phyloP scores from a whole-genome alignment of 768 basidiomycete species.

The Boletales sp. region DNA sequence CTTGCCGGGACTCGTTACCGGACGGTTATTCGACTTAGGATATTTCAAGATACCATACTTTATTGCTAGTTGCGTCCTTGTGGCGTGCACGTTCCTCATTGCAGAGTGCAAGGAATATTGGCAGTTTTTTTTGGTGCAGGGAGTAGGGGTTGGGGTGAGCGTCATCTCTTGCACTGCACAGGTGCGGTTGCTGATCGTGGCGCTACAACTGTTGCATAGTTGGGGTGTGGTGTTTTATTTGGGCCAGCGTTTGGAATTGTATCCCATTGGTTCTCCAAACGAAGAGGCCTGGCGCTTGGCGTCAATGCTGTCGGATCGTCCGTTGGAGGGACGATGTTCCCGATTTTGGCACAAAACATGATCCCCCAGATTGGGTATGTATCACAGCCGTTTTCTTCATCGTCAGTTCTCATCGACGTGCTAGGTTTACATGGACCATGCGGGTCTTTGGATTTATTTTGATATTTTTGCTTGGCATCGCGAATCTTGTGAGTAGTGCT shows the following conservation, averaged over 20 bases:
- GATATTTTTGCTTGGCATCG: slow-evolving; percentile 45
- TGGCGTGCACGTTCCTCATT: slow-evolving; percentile 57
- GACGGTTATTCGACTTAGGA: slow-evolving; percentile 73
- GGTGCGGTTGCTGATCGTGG: background rate
- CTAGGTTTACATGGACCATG: slow-evolving; percentile 75
- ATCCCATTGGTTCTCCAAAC: slow-evolving; percentile 71
- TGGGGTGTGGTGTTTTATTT: slow-evolving; percentile 56
- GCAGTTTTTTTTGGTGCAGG: slow-evolving; percentile 78
- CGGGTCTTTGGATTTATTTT: slow-evolving; percentile 66
- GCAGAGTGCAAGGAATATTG: slow-evolving; percentile 72
- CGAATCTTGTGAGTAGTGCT: slow-evolving; percentile 44
- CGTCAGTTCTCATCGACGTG: background rate
- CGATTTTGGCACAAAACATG: slow-evolving; percentile 55
- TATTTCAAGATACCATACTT: slow-evolving; percentile 53
- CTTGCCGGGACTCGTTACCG: slow-evolving; percentile 58
- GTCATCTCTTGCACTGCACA: too few relatives aligned
- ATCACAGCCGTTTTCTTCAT: background rate
- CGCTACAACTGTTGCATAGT: slow-evolving; percentile 7
- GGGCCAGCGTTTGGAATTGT: slow-evolving; percentile 57
- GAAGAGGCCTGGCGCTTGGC: slow-evolving; percentile 56
- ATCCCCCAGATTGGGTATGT: slow-evolving; percentile 54
- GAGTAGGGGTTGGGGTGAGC: slow-evolving; percentile 61
- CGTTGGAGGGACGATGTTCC: slow-evolving; percentile 65
- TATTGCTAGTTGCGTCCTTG: slow-evolving; percentile 45
- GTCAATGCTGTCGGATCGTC: slow-evolving; percentile 63